Evolutionary conservation across 768 basidiomycete species (phyloP).

Genomic region (Termitomyces sp.): DNA sequence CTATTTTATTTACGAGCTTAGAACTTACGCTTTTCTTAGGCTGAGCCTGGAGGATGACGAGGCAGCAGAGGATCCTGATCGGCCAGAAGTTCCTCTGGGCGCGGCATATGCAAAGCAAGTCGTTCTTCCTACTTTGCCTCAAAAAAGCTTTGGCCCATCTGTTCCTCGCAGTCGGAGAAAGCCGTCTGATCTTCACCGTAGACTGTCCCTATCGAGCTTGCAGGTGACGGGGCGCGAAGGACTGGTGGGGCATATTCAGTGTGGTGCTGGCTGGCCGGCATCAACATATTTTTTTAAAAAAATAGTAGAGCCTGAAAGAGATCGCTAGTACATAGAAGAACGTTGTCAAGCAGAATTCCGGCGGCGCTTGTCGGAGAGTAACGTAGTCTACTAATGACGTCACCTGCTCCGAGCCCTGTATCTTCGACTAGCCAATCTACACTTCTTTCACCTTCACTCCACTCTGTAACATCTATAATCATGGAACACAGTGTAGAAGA

Average conservation of each 20-base stretch:
- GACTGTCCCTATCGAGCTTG: slow-evolving; percentile 50
- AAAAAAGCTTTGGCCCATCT: slow-evolving; percentile 36
- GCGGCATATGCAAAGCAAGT: slow-evolving; percentile 34
- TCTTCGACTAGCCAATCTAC: too few relatives aligned
- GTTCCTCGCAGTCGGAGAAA: slow-evolving; percentile 41
- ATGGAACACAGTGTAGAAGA: neutral
- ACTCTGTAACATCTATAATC: neutral
- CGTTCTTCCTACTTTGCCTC: slow-evolving; percentile 42
- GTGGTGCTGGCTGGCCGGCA: slow-evolving; percentile 28
- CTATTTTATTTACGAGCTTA: neutral
- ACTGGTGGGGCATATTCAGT: slow-evolving; percentile 50
- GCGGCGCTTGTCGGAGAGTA: neutral
- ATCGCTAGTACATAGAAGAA: neutral
- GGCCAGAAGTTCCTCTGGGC: slow-evolving; percentile 40
- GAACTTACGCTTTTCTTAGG: slow-evolving; percentile 37
- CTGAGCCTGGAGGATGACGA: slow-evolving; percentile 25
- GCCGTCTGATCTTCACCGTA: slow-evolving; percentile 47
- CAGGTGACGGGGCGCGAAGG: slow-evolving; percentile 48
- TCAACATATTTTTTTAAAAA: neutral
- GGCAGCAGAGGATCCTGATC: slow-evolving; percentile 37
- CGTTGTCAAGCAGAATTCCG: neutral
- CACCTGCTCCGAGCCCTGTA: too few relatives aligned
- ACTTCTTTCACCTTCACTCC: neutral
- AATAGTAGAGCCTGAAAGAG: neutral
- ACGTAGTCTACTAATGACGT: slow-evolving; percentile 12